phyloP scores from a whole-genome alignment of 2,329 filamentous ascomycete species.

The Hypoxylon sp. region DNA sequence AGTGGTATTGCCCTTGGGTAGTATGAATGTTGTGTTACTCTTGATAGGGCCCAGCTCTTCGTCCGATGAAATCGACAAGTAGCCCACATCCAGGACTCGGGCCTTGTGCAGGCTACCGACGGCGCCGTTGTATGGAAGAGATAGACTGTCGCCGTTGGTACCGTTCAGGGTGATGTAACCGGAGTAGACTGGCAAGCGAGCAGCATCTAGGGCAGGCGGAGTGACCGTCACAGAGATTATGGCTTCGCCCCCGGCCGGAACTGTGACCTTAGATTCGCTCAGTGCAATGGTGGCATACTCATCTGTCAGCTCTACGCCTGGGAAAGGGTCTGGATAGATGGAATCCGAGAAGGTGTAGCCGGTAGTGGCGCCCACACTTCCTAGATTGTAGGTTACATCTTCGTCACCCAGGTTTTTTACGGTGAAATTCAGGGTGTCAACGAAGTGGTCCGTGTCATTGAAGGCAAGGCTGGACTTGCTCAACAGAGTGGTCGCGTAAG shows the following conservation, averaged over 20 bases:
- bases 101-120: slow-evolving; percentile 58
- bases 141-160: slow-evolving; percentile 57
- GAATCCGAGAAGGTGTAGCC: slow-evolving; percentile 66
- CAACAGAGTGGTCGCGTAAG: slow-evolving; percentile 67
- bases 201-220: slow-evolving; percentile 58
- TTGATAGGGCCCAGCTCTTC: slow-evolving; percentile 47
- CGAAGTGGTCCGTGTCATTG: slow-evolving; percentile 74
- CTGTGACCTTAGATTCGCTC: slow-evolving; percentile 53
- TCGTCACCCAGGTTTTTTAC: slow-evolving; percentile 68
- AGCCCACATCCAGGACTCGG: slow-evolving; percentile 56
- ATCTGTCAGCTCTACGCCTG: slow-evolving; percentile 60
- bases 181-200: slow-evolving; percentile 64
- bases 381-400: slow-evolving; percentile 67
- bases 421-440: slow-evolving; percentile 64
- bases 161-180: slow-evolving; percentile 64
- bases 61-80: slow-evolving; percentile 57
- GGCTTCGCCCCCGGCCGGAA: slow-evolving; percentile 52
- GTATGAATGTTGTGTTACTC: slow-evolving; percentile 49
- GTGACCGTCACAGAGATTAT: slow-evolving; percentile 63
- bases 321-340: slow-evolving; percentile 60
- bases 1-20: slow-evolving; percentile 45
- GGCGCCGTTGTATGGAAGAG: slow-evolving; percentile 55
- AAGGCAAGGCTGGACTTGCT: slow-evolving; percentile 72
- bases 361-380: slow-evolving; percentile 65
- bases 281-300: slow-evolving; percentile 62